A percentile compares a stretch with the other conserved stretches of the same genome.
Evolutionary conservation across 2,329 filamentous ascomycete genomes (phyloP).

Genomic region (Penicillium hesseltinei): DNA sequence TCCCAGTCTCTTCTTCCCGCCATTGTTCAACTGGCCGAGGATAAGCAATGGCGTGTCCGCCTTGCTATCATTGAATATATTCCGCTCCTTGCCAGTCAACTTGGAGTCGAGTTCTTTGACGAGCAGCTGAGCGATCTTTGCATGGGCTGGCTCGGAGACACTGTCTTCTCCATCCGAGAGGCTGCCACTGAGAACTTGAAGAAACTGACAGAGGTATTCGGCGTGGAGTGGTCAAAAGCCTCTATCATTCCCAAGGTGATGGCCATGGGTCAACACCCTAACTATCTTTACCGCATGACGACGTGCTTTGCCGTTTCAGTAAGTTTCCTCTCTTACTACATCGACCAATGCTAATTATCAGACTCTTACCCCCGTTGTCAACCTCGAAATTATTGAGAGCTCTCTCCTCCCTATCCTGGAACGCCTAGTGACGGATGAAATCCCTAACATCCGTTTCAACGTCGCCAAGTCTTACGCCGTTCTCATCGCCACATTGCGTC

Average conservation of each 20-base stretch:
- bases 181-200: conserved; percentile 96
- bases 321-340: conserved; percentile 45
- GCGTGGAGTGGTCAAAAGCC: conserved; percentile 94
- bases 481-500: conserved; percentile 85
- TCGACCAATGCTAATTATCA: conserved; percentile 44
- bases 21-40: conserved; percentile 94
- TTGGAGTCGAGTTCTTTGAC: conserved; percentile 96
- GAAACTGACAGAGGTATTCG: conserved; percentile 98
- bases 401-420: conserved; percentile 96
- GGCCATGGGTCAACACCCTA: conserved; percentile 96
- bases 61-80: conserved; percentile 99
- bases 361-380: conserved; percentile 92
- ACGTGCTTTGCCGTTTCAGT: conserved; percentile 99
- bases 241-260: conserved; percentile 98
- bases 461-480: conserved; percentile 96
- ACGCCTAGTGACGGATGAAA: conserved; percentile 88
- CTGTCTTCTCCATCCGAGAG: conserved; percentile 97
- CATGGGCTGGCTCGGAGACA: conserved; percentile 98
- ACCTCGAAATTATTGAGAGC: conserved; percentile 85
- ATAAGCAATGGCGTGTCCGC: conserved; percentile 98
- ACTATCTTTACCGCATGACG: conserved; percentile 99
- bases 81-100: conserved; percentile 87
- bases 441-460: conserved; percentile 99
- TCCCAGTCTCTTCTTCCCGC: conserved; percentile 95
- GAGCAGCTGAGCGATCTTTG: conserved; percentile 93